Evolutionary conservation across 2,329 filamentous ascomycete species (phyloP).

Genomic region (Chrysosporium queenslandicum): DNA sequence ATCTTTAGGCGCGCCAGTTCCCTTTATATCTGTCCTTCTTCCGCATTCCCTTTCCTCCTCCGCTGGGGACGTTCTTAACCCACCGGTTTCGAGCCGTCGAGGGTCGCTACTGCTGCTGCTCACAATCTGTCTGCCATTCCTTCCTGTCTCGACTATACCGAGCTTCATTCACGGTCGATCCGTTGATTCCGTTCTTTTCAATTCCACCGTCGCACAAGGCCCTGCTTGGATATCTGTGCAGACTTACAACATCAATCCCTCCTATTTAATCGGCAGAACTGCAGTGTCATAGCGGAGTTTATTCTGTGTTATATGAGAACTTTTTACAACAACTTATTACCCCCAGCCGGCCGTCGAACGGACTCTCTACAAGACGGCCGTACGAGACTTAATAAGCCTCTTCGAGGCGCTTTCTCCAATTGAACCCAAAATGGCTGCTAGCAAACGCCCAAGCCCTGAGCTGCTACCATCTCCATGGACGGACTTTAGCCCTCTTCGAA

Average conservation of each 20-base stretch:
- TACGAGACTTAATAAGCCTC: constrained; percentile 19
- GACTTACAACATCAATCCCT: background rate
- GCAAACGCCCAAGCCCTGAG: constrained; percentile 2
- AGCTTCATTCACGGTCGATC: constrained; percentile 13
- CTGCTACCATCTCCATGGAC: constrained; percentile 23
- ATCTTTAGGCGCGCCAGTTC: background rate
- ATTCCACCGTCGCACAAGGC: background rate
- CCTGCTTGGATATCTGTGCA: constrained; percentile 9
- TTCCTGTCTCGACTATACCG: background rate
- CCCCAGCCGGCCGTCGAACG: background rate
- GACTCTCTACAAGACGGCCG: constrained; percentile 14
- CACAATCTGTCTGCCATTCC: constrained; percentile 2
- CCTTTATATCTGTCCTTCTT: constrained; percentile 3
- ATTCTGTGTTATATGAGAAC: background rate
- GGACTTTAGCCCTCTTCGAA: constrained; percentile 25
- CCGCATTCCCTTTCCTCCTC: constrained; percentile 6
- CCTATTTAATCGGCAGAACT: constrained; percentile 4
- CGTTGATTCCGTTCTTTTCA: constrained; percentile 8
- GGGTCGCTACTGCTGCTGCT: constrained; percentile 7
- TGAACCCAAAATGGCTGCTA: constrained; percentile 11
- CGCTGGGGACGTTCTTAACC: constrained; percentile 2
- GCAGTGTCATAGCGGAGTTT: constrained; percentile 3
- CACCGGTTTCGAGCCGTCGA: constrained; percentile 1
- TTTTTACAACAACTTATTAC: background rate
- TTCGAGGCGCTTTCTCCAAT: constrained; percentile 19